Base-by-base conservation (phyloP, 1,139 yeast species). In the Yamadazyma triangularis region DNA sequence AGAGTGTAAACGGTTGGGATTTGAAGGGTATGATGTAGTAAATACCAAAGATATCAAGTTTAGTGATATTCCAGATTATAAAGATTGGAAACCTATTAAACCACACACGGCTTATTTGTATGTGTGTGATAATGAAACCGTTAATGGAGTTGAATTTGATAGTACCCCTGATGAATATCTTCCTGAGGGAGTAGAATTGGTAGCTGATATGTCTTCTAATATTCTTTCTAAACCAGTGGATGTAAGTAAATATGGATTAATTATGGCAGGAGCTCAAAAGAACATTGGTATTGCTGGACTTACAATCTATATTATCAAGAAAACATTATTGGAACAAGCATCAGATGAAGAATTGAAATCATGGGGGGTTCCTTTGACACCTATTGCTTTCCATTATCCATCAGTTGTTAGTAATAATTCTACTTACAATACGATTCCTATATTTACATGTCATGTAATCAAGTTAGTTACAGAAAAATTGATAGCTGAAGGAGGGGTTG, bases 271-370 rank as follows among this genome's bases (percentile, higher is more conserved):
- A 38, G 98, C 97, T 13, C 98, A 91, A 61, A 91, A 91, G 63
- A 91, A 91, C 56, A 87, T 91, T 51, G 98, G 98, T 33, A 68
- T 91, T 53, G 97, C 98, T 4, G 98, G 98, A 26, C 75, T 91
- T 44, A 83, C 97, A 12, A 72, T 91, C 41, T 89, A 88, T 57
- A 89, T 91, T 46, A 79, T 89, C 56, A 85, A 85, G 60, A 89
- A 89, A 56, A 54, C 79, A 4, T 70, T 91, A 32, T 63, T 91
- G 33, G 81, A 79, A 21, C 79, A 78, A 42, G 78, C 87, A 2
- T 48, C 76, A 4, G 87, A 79, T 38, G 82, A 64, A 2, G 78
- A 79, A 44, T 67, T 87, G 45, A 67, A 58, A 26, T 57, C 64
- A 21, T 63, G 79, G 36, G 75, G 75, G 10, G 56, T 86, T 15